Base-by-base conservation (phyloP, 345 rosid genomes). In the Gossypium ekmanianum region DNA sequence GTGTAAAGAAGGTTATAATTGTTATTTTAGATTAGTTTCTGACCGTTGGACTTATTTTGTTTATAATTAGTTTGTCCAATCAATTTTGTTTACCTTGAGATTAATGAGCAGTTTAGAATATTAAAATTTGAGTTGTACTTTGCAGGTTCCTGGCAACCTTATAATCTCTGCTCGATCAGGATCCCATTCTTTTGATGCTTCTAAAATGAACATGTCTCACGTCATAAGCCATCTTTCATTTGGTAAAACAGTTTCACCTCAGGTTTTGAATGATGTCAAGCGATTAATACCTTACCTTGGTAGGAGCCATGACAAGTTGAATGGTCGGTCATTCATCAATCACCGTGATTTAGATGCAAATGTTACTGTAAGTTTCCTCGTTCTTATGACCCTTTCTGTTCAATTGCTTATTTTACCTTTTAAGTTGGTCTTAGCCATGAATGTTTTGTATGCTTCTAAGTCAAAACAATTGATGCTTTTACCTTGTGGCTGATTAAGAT, bases 71-170 rank as follows among this genome's bases (percentile, higher is more conserved):
- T 80, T 65, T 67, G 65, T 18, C 43, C 18, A 3, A 7, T 18
- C 26, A 29, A 2, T 58, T 13, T 43, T 24, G 27, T 58, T n/a
- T 44, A 48, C 9, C n/a, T 75, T 62, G 68, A 55, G 58, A 69
- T 62, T 16, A 68, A 54, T 58, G 58, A 67, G 68, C 34, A 51
- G 47, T 58, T 50, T 4, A 17, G 20, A 73, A 26, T 39, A 59
- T 2, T 67, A 52, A 34, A 62, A 41, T 64, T 73, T 76, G 57
- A 61, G 61, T 22, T 75, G 57, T 56, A 47, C 70, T 78, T 63
- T 73, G 80, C 88, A 96, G 99, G 99, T 96, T 78, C 98, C 99
- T 17, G 98, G 99, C 54, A 88, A 92, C 88, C 94, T 96, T 27
- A 77, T 93, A 72, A 75, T 96, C 73, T 87, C 98, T 75, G 99